Evolutionary conservation across 139 green algal species (phyloP).

Genomic region (Chlorella sp.): DNA sequence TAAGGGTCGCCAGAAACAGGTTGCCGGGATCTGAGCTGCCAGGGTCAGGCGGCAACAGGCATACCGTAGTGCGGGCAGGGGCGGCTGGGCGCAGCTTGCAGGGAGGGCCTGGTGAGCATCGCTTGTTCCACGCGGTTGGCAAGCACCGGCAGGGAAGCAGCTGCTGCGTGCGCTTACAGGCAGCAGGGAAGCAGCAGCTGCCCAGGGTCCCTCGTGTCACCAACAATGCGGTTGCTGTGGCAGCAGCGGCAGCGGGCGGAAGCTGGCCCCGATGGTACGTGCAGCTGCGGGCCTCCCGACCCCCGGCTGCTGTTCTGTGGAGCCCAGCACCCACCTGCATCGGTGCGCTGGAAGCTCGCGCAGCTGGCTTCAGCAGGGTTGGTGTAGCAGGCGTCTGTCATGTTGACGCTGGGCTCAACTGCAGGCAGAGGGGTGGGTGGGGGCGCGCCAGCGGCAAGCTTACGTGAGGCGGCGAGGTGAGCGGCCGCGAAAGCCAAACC

Average conservation of each 20-base stretch:
- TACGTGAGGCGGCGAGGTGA: neutral
- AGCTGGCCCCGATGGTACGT: neutral
- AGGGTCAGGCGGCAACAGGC: too few relatives aligned
- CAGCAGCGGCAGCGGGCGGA: neutral
- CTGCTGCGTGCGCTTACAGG: neutral
- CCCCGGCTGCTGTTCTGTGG: neutral
- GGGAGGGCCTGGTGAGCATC: too few relatives aligned
- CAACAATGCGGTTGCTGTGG: too few relatives aligned
- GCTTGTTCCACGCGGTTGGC: too few relatives aligned
- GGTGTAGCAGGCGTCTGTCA: constrained; percentile 19
- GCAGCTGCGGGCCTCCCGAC: neutral
- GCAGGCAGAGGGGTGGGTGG: neutral
- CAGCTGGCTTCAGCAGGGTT: neutral
- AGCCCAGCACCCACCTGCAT: neutral
- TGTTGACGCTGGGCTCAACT: neutral
- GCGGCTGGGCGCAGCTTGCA: too few relatives aligned
- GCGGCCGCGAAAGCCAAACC: neutral
- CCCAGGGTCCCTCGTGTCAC: too few relatives aligned
- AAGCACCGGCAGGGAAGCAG: neutral
- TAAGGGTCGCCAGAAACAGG: too few relatives aligned
- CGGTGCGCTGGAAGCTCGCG: neutral
- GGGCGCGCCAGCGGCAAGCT: neutral
- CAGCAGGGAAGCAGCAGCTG: too few relatives aligned
- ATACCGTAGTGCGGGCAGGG: too few relatives aligned
- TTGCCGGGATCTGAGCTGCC: too few relatives aligned